Evolutionary conservation across 2,329 filamentous ascomycete species (phyloP), one percentile per base, ranked within the genome.

Genomic region (Diplodia sapinea): DNA sequence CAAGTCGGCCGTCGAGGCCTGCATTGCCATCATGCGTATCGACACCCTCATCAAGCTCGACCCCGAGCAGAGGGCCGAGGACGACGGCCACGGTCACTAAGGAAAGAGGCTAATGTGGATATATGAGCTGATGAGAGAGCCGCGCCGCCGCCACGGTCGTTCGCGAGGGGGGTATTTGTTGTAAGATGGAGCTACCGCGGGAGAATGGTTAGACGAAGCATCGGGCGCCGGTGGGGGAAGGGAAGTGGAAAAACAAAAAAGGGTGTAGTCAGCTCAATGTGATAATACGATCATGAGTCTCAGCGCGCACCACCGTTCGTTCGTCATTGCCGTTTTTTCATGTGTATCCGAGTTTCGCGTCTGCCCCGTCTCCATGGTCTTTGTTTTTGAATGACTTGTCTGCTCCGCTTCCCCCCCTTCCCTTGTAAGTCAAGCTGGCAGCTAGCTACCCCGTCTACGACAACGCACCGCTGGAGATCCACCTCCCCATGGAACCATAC

Each of bases 21-120:
- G 95, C 81, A 96, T 99, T 81, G 92, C 93, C 77, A 98, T 99
- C 79, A 98, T 99, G 95, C 88, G 95, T 76, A 99, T 99, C 78
- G 95, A 99, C 84, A 98, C 95, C 72, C 86, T 99, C 81, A 98
- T 99, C 83, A 96, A 96, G 85, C 84, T 99, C 80, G 95, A 99
- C 85, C 94, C 94, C 20, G 93, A 97, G 84, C 87, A 90, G 84
- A 86, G 87, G 77, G 84, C 83, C 50, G 87, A 89, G 76, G 91
- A 96, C 82, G 92, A 95, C 75, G 93, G 92, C 68, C 92, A 96
- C 81, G 93, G 90, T 66, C 93, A 96, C 83, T 95, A 76, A 33
- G 31, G 23, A 26, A 59, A 31, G 20, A 15, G 38, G 31, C 20
- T 47, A 29, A 20, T 20, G 15, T 15, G 31, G 26, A 47, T 36